Base-by-base conservation (phyloP, 208 protist genomes). In the Trypanosoma platydactyli region DNA sequence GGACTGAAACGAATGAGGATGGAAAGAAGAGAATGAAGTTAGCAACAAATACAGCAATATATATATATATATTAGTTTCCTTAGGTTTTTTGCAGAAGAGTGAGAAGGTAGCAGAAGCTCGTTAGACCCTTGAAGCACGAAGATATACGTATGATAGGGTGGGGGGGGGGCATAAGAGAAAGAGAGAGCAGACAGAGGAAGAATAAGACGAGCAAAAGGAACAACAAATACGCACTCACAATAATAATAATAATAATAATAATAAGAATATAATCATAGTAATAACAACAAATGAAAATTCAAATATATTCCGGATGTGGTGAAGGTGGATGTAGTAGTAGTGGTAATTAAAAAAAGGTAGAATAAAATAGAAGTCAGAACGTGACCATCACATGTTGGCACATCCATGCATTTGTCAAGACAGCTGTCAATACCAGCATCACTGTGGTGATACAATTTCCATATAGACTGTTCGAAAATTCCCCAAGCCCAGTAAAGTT, bases 401-500 rank as follows among this genome's bases (percentile, higher is more conserved):
- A 33, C 64, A 69, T 69, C 64, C 64, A 69, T 22, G 44, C 46
- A 55, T 50, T 69, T 33, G 64, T 69, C 7, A 61, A 24, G 44
- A 60, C 27, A 13, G 35, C 64, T 35, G 64, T 69, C 38, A 62
- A 11, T 18, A 59, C 54, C 25, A 69, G 40, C 27, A 69, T 40
- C 22, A 51, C 16, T 29, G 25, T 52, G 29, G 29, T 25, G 51
- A 61, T 15, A 9, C 24, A 33, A 25, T 60, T 44, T 44, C 51
- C 48, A 50, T 38, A 45, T 54, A 16, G 12, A 60, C 44, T 22
- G 16, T 69, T 24, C 33, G 52, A 16, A 40, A 51, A 60, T 11
- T 60, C 42, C 33, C 54, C 35, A 18, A 61, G 40, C 16, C 24
- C 35, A 35, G 30, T 11, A 52, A 87, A 83, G 41, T 77, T 75